A percentile compares a stretch with the other conserved stretches of the same genome.
Evolutionary conservation across 2,329 filamentous ascomycete genomes (phyloP).

Genomic region (Claviceps citrina): DNA sequence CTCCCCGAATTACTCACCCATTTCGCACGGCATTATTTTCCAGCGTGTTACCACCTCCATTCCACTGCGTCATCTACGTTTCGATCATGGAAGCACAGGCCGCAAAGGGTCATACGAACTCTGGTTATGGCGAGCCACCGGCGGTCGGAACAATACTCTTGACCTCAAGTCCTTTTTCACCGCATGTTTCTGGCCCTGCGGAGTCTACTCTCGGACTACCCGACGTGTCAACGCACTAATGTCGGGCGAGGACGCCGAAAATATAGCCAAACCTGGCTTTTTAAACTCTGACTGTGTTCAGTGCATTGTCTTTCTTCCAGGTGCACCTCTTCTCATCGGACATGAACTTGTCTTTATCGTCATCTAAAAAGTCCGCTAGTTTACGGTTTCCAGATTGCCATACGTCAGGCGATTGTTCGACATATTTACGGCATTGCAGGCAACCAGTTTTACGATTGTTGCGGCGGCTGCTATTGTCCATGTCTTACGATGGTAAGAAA

Average conservation of each 20-base stretch:
- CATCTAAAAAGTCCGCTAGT: conserved; percentile 11
- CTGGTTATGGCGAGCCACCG: conserved; percentile 9
- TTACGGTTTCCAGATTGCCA: conserved; percentile 15
- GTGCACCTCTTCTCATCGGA: conserved; percentile 8
- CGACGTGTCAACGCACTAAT: conserved; percentile 12
- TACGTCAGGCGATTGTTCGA: conserved; percentile 17
- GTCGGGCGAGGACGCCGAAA: conserved; percentile 9
- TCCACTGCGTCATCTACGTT: not conserved
- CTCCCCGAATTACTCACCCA: too few relatives aligned
- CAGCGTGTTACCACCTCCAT: conserved; percentile 8
- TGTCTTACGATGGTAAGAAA: conserved; percentile 13
- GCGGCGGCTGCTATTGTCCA: conserved; percentile 16
- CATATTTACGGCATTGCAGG: conserved; percentile 19
- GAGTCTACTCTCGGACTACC: conserved; percentile 14
- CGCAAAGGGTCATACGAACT: conserved; percentile 3
- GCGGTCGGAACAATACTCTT: conserved; percentile 1
- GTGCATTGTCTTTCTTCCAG: conserved; percentile 14
- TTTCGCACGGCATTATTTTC: too few relatives aligned
- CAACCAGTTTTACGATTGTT: conserved; percentile 10
- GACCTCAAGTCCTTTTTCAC: conserved; percentile 5
- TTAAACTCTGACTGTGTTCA: conserved; percentile 13
- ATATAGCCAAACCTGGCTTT: conserved; percentile 7
- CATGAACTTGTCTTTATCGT: not conserved
- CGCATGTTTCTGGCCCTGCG: conserved; percentile 12
- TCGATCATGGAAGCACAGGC: conserved; percentile 11